These are phyloP conservation scores for Psilocybe mexicana DNA, from an alignment of 1,284 basidiomycete genomes.

Conservation along the genomic window DNA sequence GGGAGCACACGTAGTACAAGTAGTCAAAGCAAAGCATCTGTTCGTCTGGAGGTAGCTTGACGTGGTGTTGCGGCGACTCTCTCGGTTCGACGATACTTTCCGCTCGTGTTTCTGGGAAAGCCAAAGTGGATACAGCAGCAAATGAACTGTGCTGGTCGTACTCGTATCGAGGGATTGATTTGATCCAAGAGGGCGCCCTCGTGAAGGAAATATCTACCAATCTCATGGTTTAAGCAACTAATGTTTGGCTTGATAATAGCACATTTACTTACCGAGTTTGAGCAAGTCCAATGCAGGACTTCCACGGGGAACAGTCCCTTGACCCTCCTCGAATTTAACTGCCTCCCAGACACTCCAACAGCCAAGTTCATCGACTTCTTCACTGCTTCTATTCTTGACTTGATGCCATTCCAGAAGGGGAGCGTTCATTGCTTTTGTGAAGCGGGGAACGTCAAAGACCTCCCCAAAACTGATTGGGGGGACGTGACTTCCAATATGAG, in stretches of 20 bases:
- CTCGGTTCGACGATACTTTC: constrained; percentile 33
- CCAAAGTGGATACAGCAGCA: constrained; percentile 41
- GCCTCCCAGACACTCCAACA: constrained; percentile 70
- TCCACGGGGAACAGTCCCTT: constrained; percentile 38
- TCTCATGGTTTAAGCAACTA: neutral
- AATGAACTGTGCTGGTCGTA: constrained; percentile 39
- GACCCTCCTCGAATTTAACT: constrained; percentile 43
- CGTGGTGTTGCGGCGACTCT: constrained; percentile 34
- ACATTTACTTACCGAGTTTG: constrained; percentile 47
- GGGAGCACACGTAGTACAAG: constrained; percentile 46
- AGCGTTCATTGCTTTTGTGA: constrained; percentile 40
- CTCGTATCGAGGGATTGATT: constrained; percentile 39
- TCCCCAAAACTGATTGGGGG: constrained; percentile 49
- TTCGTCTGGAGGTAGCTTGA: constrained; percentile 47
- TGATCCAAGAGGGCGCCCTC: constrained; percentile 39
- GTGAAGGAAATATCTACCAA: constrained; percentile 42
- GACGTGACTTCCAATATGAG: constrained; percentile 56
- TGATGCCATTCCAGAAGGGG: constrained; percentile 58
- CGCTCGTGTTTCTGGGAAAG: constrained; percentile 37
- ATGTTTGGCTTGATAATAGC: neutral
- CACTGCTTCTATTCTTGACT: constrained; percentile 45
- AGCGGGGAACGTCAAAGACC: constrained; percentile 51
- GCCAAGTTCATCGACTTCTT: constrained; percentile 56
- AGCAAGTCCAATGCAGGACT: constrained; percentile 46
- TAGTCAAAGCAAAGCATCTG: constrained; percentile 55